These are phyloP conservation scores for Arxiozyma heterogenica DNA, from an alignment of 1,139 yeast species.

Conservation along the genomic window DNA sequence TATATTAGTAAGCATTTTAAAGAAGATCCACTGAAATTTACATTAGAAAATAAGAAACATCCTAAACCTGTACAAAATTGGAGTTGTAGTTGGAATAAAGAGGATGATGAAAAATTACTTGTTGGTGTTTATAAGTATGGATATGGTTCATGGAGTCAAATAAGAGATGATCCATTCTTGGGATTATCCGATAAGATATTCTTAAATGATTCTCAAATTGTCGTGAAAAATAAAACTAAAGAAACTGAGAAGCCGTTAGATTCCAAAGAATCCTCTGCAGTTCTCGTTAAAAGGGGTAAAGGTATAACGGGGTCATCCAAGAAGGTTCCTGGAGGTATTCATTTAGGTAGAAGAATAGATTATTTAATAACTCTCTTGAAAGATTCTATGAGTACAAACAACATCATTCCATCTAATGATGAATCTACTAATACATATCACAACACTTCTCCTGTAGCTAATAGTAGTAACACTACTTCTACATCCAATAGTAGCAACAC, in stretches of 20 bases:
- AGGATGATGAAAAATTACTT: slow-evolving; percentile 78
- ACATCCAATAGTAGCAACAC: not conserved
- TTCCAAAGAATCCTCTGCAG: not conserved
- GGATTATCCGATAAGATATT: slow-evolving; percentile 79
- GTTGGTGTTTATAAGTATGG: slow-evolving; percentile 90
- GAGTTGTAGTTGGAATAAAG: slow-evolving; percentile 77
- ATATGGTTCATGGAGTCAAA: slow-evolving; percentile 90
- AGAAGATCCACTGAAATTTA: slow-evolving; percentile 49
- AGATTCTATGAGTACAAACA: slow-evolving; percentile 18
- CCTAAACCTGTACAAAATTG: slow-evolving; percentile 86
- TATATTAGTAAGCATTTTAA: slow-evolving; percentile 25
- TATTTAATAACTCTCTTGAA: slow-evolving; percentile 64
- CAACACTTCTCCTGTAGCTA: not conserved
- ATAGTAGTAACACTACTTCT: not conserved
- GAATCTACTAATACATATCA: not conserved
- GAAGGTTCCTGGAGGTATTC: slow-evolving; percentile 87
- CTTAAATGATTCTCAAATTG: slow-evolving; percentile 36
- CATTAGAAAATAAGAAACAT: slow-evolving; percentile 42
- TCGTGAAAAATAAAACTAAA: not conserved
- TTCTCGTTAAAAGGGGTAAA: slow-evolving; percentile 18
- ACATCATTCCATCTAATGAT: slow-evolving; percentile 5
- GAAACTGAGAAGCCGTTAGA: not conserved
- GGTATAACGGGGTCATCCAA: slow-evolving; percentile 32
- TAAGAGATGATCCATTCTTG: slow-evolving; percentile 88
- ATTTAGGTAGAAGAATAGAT: slow-evolving; percentile 87